Evolutionary conservation across 2,329 filamentous ascomycete species (phyloP), one percentile per base, ranked within the genome.

Genomic region (Alternaria arbusti): DNA sequence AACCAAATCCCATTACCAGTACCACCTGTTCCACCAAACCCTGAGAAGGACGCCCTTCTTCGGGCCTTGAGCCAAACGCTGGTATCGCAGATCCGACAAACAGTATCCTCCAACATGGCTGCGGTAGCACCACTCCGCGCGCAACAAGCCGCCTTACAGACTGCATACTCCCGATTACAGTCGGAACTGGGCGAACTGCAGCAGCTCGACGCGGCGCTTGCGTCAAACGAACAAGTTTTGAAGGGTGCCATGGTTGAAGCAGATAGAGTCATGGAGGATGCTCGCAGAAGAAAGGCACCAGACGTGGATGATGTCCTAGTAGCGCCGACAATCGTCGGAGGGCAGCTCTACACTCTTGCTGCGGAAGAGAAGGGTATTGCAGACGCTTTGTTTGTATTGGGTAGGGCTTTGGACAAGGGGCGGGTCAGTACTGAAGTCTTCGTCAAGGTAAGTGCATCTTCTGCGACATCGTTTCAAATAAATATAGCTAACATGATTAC

Each of bases 21-120:
- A 1, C 95, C 96, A 0, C 94, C 95, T 0, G 93, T 97, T 30
- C 95, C 96, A 0, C 94, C 94, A 0, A 99, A 99, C 74, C 96
- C 96, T 0, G 93, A 98, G 80, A 97, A 97, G 78, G 94, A 98
- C 79, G 90, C 91, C 20, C 87, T 98, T 15, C 86, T 97, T 4
- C 86, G 87, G 57, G 91, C 94, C 47, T 86, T 98, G 28, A 93
- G 90, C 36, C 84, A 86, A 59, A 88, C 89, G 0, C 84, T 98
- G 4, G 85, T 89, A 58, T 83, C 87, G 43, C 89, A 92, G 66
- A 89, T 94, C 15, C 88, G 89, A 65, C 86, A 87, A 51, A 90
- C 89, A 57, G 86, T 91, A 50, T 81, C 86, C 25, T 91, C 96
- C 74, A 94, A 94, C 70, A 86, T 88, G 17, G 86, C 90, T 13